phyloP scores from a whole-genome alignment of 1,139 yeast genomes.

The Pichia norvegensis region DNA sequence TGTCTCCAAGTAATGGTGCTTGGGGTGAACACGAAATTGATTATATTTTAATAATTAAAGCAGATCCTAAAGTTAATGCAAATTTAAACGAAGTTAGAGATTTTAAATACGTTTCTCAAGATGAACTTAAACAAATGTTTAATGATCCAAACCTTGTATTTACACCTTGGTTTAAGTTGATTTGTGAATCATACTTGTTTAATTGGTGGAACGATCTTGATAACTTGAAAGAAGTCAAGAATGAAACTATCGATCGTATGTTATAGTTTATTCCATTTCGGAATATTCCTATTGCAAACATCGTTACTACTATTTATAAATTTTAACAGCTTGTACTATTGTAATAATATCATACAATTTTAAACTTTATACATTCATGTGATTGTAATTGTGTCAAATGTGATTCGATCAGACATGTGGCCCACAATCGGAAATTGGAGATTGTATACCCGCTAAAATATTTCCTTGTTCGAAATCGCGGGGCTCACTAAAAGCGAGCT shows the following conservation, averaged over 20 bases:
- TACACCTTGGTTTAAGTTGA: conserved; percentile 97
- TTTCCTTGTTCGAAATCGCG: not conserved
- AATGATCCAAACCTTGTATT: conserved; percentile 52
- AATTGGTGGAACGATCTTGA: conserved; percentile 87
- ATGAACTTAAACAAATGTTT: conserved; percentile 70
- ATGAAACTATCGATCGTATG: conserved; percentile 41
- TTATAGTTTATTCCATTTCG: conserved; percentile 20
- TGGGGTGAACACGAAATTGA: conserved; percentile 99
- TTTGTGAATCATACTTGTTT: conserved; percentile 83
- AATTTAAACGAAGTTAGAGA: conserved; percentile 83
- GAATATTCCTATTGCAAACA: too few relatives aligned
- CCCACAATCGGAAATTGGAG: too few relatives aligned
- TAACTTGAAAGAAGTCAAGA: conserved; percentile 41
- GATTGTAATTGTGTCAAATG: not conserved
- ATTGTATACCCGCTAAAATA: not conserved
- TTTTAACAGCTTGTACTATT: not conserved
- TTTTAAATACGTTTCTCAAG: conserved; percentile 60
- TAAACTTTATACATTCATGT: too few relatives aligned
- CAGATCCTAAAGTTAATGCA: conserved; percentile 45
- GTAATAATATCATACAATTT: not conserved
- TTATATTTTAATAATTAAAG: conserved; percentile 73
- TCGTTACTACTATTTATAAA: not conserved
- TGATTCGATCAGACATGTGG: not conserved
- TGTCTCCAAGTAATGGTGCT: conserved; percentile 71
- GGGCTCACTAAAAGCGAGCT: not conserved